Evolutionary conservation across 495 filamentous ascomycete species (phyloP), one percentile per base, ranked within the genome.

Genomic region (Aspergillus bertholletiae): DNA sequence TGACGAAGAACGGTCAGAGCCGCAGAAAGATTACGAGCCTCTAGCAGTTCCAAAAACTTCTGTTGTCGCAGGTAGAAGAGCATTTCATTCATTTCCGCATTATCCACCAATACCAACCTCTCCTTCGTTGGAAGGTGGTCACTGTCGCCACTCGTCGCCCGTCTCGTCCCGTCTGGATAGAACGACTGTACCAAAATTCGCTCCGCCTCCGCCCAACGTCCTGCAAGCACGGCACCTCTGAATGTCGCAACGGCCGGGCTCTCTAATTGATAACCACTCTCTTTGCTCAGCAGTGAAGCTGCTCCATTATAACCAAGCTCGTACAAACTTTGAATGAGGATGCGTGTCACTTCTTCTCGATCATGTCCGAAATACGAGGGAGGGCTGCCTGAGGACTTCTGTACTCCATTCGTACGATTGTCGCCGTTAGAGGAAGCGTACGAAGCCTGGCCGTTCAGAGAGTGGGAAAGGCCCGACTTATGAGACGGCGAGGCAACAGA

Each of bases 21-120:
- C 23, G 79, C 78, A 20, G 76, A 78, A 17, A 88, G 80, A 63
- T 97, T 84, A 53, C 84, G 74, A 53, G 79, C 72, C 68, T 97
- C 92, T 24, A 99, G 74, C 9, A 96, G 74, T 66, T 99, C 94
- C 26, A 99, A 75, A 68, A 91, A 99, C 70, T 97, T 99, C 65
- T 99, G 94, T 65, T 94, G 86, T 58, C 93, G 79, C 53, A 97
- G 74, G 72, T 84, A 84, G 71, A 99, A 95, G 35, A 85, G 72
- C 78, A 90, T 80, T 58, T 83, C 76, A 53, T 76, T 80, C 59
- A 70, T 72, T 58, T 88, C 77, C 28, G 84, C 83, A 43, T 67
- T 73, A 47, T 83, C 80, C 8, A 78, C 77, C 53, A 88, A 67
- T 1, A 76, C 67, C 47, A 88, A 56, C 17, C 60, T 67, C 37